Conservation (phyloP, 169 alveolate species). For the Cryptosporidium viatorum region DNA sequence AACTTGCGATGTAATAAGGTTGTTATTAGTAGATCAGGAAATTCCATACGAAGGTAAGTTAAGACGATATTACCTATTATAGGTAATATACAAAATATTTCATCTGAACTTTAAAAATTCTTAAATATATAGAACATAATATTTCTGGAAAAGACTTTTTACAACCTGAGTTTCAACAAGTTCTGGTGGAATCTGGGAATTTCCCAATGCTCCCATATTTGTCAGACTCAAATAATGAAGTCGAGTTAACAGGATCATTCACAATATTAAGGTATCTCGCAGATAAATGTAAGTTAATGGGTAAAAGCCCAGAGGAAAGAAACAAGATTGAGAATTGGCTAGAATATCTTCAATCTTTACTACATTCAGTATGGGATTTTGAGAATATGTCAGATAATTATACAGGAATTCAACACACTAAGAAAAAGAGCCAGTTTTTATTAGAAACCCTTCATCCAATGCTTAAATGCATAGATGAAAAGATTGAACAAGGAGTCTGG, state of each 20-base stretch:
- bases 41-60: slow-evolving; percentile 67
- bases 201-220: slow-evolving; percentile 71
- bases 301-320: slow-evolving; percentile 22
- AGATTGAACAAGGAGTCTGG: slow-evolving; percentile 46
- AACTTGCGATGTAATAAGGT: slow-evolving; percentile 66
- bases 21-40: slow-evolving; percentile 36
- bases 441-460: slow-evolving; percentile 60
- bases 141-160: slow-evolving; percentile 60
- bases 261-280: slow-evolving; percentile 63
- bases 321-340: slow-evolving; percentile 50
- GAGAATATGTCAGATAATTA: slow-evolving; percentile 15
- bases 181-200: slow-evolving; percentile 48
- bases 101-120: too few relatives aligned
- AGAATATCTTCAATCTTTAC: slow-evolving; percentile 37
- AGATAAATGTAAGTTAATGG: slow-evolving; percentile 60
- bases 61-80: not conserved
- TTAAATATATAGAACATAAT: slow-evolving; percentile 37
- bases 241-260: slow-evolving; percentile 65
- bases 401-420: slow-evolving; percentile 21
- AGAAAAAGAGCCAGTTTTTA: slow-evolving; percentile 44
- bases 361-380: slow-evolving; percentile 61
- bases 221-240: slow-evolving; percentile 65
- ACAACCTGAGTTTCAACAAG: slow-evolving; percentile 61
- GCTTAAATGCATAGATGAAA: slow-evolving; percentile 23
- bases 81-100: not conserved